Percentiles rank a stretch among this genome's conserved stretches.
These are phyloP conservation scores for Phyllosticta paracitricarpa DNA, from an alignment of 2,329 filamentous ascomycete species.

Conservation along the genomic window DNA sequence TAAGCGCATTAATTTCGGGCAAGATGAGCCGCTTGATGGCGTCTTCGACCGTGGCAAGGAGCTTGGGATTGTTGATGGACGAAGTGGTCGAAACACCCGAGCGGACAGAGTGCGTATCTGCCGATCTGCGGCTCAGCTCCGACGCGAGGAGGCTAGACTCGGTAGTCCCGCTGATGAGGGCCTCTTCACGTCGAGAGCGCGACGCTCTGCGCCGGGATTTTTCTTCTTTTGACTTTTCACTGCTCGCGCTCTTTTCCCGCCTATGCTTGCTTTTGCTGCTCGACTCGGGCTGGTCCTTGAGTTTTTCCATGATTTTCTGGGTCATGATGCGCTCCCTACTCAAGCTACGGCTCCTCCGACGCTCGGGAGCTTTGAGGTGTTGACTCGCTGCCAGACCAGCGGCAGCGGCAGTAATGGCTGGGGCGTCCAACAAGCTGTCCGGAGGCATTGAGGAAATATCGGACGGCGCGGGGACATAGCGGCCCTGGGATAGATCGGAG, in stretches of 20 bases:
- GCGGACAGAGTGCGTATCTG: conserved; percentile 47
- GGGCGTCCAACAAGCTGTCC: conserved; percentile 58
- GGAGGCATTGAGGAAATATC: conserved; percentile 78
- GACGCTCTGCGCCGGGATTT: conserved; percentile 17
- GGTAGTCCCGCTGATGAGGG: conserved; percentile 32
- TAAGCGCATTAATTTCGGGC: conserved; percentile 83
- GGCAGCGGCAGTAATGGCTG: conserved; percentile 34
- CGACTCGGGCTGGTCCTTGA: conserved; percentile 26
- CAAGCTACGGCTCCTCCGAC: conserved; percentile 51
- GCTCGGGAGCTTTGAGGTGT: conserved; percentile 49
- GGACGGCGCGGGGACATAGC: conserved; percentile 60
- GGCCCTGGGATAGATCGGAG: conserved; percentile 48
- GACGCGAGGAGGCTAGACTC: conserved; percentile 53
- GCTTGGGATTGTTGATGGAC: conserved; percentile 83
- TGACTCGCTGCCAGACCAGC: conserved; percentile 33
- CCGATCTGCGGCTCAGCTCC: conserved; percentile 45
- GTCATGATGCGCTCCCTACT: conserved; percentile 55
- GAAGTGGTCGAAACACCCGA: conserved; percentile 47
- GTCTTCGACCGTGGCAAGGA: conserved; percentile 86
- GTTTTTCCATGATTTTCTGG: conserved; percentile 59
- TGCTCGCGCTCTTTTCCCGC: conserved; percentile 16
- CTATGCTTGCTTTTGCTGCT: conserved; percentile 13
- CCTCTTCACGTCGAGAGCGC: conserved; percentile 7
- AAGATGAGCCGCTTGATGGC: conserved; percentile 82
- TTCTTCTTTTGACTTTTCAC: conserved; percentile 25